Evolutionary conservation across 352 stramenopile genomes (phyloP), one percentile per base, ranked within the genome.

Genomic region (Pythium rhizo-oryzae): DNA sequence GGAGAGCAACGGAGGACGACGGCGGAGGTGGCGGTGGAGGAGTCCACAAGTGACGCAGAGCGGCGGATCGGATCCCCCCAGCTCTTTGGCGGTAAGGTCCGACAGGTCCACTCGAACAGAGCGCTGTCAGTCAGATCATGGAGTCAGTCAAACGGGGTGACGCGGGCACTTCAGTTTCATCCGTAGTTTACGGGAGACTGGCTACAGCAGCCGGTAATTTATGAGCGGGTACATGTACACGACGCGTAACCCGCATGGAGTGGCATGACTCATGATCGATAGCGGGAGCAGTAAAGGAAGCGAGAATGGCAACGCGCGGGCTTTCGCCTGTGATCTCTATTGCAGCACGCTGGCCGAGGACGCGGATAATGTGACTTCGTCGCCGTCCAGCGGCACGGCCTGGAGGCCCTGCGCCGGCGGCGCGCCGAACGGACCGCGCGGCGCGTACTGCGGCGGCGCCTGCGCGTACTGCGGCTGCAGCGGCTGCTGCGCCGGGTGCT

Each of bases 321-420:
- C 28, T 33, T 33, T 33, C 8, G 35, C 37, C 19, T 44, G 37
- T n/a, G 18, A 65, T 60, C 41, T 69, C 75, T 82, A 94, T 81
- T 92, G 84, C 37, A 92, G 76, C 65, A 91, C 82, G 61, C 72
- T 94, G 18, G 84, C 81, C 23, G 59, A 65, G 47, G 79, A 81
- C 11, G 86, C 78, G 39, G 81, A 90, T 75, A 94, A 78, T 73
- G 89, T 89, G 70, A 94, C 84, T 67, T 89, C 81, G 47, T 92
- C 84, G 37, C 51, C 64, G 49, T 89, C 79, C 44, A 83, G 74
- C 16, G 70, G 58, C 37, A 77, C 65, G 0, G 66, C 64, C 35
- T 77, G 53, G 52, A 77, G 70, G 2, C 60, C 57, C 23, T 24
- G 58, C 4, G 62, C 44, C 19, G 61, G 52, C 8, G 72, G 55